These are phyloP conservation scores for Nannochloropsis gaditana DNA, from an alignment of 108 stramenopile species.

Conservation along the genomic window DNA sequence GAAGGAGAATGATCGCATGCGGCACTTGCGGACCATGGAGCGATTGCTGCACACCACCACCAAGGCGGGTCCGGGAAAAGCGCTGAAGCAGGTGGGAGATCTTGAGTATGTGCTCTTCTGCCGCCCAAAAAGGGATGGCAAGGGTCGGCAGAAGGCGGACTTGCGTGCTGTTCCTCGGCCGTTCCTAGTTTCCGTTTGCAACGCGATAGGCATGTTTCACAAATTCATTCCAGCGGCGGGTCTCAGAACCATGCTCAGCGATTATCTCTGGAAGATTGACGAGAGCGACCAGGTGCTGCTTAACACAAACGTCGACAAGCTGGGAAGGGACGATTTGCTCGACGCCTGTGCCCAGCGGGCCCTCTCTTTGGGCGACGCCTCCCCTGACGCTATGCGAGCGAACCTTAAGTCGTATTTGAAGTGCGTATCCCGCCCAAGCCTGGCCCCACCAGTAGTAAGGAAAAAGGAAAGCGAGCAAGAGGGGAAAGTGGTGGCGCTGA, in stretches of 20 bases:
- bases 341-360: background rate
- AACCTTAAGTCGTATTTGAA: background rate
- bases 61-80: background rate
- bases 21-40: background rate
- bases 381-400: background rate
- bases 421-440: background rate
- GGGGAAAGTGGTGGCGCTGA: background rate
- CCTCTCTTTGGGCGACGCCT: background rate
- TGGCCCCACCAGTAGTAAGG: background rate
- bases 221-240: constrained; percentile 17
- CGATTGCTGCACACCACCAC: background rate
- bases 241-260: background rate
- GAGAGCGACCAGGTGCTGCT: background rate
- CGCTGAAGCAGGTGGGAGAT: background rate
- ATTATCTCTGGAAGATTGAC: background rate
- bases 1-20: constrained; percentile 10
- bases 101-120: background rate
- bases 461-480: background rate
- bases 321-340: background rate
- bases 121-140: background rate
- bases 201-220: background rate
- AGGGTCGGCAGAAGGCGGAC: constrained; percentile 7
- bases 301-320: background rate
- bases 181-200: background rate
- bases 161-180: background rate